Base-by-base conservation (phyloP, 768 basidiomycete species). In the Candolleomyces eurysporus region DNA sequence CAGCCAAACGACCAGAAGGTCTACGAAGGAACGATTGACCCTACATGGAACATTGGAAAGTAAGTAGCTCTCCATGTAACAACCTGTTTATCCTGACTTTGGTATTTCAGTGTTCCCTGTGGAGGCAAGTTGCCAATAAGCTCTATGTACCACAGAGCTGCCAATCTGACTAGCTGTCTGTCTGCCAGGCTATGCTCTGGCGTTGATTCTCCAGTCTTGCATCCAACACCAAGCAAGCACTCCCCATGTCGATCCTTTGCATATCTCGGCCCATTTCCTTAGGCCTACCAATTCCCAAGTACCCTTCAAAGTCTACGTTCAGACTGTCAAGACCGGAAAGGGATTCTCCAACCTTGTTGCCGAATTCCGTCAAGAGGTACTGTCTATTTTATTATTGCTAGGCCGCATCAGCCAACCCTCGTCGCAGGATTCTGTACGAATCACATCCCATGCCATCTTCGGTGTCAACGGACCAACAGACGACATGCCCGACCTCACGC, bases 221-320 rank as follows among this genome's bases (percentile, higher is more conserved):
- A 75, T 84, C 8, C 74, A 78, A 54, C 71, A 82, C 59, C 87
- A 89, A 69, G 71, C 76, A 0, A 61, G 68, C 3, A 79, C 82
- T 9, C 22, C 65, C 13, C 86, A 87, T 68, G 71, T 66, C 17
- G 87, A 89, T 64, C 84, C 83, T 17, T 73, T 89, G 48, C 83
- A 89, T 68, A 71, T 87, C 53, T 85, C 82, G 16, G 83, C 84
- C 3, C 83, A 89, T 65, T 90, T 79, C 66, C 73, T 88, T 43
- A 75, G 77, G 21, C 71, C 82, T 2, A 78, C 84, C 0, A 70
- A 71, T 8, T 60, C 74, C 5, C 74, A 71, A 5, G 63, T 73
- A 2, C 40, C 55, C 1, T 84, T 82, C 63, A 78, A 81, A 53
- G 78, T 88, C 11, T 79, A 72, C 50, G 73, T 89, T 0, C 76